These are phyloP conservation scores for Ceratobasidium sp. DNA, from an alignment of 1,284 basidiomycete species.

Conservation along the genomic window DNA sequence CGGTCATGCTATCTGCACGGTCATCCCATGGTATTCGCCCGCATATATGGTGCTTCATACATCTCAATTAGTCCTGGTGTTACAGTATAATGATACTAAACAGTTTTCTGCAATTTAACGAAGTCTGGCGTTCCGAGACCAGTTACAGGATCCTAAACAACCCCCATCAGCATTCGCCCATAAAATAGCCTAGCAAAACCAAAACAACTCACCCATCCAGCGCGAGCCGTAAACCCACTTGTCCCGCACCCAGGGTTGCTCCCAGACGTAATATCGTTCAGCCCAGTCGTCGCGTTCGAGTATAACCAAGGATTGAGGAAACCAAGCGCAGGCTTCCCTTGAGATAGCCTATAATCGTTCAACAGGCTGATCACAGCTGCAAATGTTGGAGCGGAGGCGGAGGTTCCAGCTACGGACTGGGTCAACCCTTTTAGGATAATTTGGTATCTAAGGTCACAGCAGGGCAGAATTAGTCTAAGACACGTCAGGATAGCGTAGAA, in stretches of 20 bases:
- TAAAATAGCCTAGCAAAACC: slow-evolving; percentile 8
- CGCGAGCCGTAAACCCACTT: slow-evolving; percentile 46
- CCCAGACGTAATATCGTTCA: slow-evolving; percentile 69
- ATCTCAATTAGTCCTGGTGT: not conserved
- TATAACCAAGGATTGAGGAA: slow-evolving; percentile 50
- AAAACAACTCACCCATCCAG: slow-evolving; percentile 47
- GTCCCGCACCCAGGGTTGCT: slow-evolving; percentile 34
- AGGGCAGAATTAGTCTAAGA: not conserved
- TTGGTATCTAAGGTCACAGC: slow-evolving; percentile 49
- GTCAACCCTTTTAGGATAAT: slow-evolving; percentile 49
- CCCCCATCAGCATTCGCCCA: not conserved
- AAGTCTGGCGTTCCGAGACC: slow-evolving; percentile 46
- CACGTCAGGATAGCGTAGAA: not conserved
- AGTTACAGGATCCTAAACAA: slow-evolving; percentile 46
- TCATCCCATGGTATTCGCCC: too few relatives aligned
- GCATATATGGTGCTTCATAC: not conserved
- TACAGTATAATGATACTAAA: not conserved
- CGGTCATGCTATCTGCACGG: too few relatives aligned
- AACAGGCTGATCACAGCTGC: slow-evolving; percentile 58
- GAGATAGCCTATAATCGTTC: slow-evolving; percentile 57
- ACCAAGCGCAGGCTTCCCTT: slow-evolving; percentile 58
- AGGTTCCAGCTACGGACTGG: slow-evolving; percentile 56
- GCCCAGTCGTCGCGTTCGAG: slow-evolving; percentile 58
- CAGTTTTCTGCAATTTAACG: slow-evolving; percentile 1
- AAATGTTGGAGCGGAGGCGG: slow-evolving; percentile 59